Evolutionary conservation across 805 yeast species (phyloP).

Genomic region (Starmerella potacharoeniae): DNA sequence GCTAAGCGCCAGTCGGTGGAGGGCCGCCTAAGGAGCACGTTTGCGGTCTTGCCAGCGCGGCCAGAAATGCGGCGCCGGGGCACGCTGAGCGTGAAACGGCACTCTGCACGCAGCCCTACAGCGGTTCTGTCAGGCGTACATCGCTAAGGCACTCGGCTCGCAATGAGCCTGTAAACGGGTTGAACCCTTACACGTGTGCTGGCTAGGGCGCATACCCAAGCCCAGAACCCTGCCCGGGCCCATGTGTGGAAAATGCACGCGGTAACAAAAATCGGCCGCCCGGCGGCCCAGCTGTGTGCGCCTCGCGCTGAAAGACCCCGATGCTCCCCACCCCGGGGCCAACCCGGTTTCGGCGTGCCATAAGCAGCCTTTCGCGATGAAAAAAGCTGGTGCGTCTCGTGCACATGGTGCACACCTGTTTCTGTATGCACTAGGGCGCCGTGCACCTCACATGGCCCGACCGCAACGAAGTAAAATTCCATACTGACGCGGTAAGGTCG

Average conservation of each 20-base stretch:
- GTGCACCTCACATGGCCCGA: neutral
- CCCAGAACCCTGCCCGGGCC: neutral
- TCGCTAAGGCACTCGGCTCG: neutral
- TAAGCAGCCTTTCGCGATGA: too few relatives aligned
- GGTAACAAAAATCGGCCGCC: too few relatives aligned
- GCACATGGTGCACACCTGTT: too few relatives aligned
- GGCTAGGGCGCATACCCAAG: neutral
- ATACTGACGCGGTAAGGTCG: neutral
- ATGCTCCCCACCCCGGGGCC: too few relatives aligned
- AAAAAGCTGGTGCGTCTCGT: too few relatives aligned
- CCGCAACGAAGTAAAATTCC: neutral
- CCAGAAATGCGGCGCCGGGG: neutral
- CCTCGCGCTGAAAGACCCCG: too few relatives aligned
- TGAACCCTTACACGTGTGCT: neutral
- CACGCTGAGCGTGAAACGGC: neutral
- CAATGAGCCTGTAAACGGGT: neutral
- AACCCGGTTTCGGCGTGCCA: too few relatives aligned
- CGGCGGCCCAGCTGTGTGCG: too few relatives aligned
- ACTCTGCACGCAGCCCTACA: neutral
- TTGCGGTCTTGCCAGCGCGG: too few relatives aligned
- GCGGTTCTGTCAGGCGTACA: neutral
- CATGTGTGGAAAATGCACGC: neutral
- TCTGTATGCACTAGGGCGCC: too few relatives aligned
- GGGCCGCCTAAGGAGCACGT: too few relatives aligned
- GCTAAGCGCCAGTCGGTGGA: too few relatives aligned